These are phyloP conservation scores for Begonia masoniana DNA, from an alignment of 306 rosid species.

Conservation along the genomic window DNA sequence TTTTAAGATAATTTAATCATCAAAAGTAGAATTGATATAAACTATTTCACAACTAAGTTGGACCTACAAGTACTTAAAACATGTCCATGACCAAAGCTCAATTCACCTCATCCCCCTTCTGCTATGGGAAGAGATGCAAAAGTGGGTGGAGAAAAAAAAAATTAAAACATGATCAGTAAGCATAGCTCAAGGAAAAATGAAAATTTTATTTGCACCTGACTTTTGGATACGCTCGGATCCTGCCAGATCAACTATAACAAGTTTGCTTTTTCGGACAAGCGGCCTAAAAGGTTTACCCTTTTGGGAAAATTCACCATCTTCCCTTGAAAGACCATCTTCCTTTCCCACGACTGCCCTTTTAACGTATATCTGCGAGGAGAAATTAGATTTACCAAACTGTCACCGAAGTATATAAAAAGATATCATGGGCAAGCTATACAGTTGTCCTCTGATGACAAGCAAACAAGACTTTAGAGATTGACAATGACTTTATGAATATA, in stretches of 20 bases:
- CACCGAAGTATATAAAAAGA: neutral
- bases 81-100: too few species aligned
- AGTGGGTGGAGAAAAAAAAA: too few species aligned
- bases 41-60: too few species aligned
- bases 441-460: neutral
- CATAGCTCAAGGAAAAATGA: too few species aligned
- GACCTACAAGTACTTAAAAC: too few species aligned
- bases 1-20: too few species aligned
- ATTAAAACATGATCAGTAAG: too few species aligned
- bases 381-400: slow-evolving; percentile 20
- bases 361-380: slow-evolving; percentile 61
- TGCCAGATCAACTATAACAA: slow-evolving; percentile 92
- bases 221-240: slow-evolving; percentile 95
- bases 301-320: slow-evolving; percentile 63
- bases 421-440: neutral
- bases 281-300: slow-evolving; percentile 64
- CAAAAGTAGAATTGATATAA: too few species aligned
- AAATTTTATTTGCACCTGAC: slow-evolving; percentile 43
- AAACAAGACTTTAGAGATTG: neutral
- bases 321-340: slow-evolving; percentile 42
- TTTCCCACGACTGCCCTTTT: slow-evolving; percentile 59
- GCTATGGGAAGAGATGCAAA: too few species aligned
- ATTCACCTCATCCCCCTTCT: too few species aligned
- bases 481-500: neutral
- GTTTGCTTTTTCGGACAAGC: slow-evolving; percentile 81